Base-by-base conservation (phyloP, 108 stramenopile species). In the Aurantiochytrium sp. region DNA sequence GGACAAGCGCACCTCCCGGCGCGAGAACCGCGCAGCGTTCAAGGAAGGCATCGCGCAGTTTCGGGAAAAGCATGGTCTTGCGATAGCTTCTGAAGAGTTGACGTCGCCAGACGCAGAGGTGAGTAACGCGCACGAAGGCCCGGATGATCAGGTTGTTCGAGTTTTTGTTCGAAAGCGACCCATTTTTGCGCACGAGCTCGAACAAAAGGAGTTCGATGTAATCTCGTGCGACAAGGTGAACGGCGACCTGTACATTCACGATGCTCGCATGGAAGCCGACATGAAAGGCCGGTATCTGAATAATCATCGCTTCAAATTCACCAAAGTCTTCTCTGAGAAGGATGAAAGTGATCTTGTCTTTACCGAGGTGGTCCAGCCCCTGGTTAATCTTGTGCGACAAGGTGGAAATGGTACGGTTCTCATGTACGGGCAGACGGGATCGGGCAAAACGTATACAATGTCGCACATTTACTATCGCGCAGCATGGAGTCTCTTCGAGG, bases 181-280 rank as follows among this genome's bases (percentile, higher is more conserved):
- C 28, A 83, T 83, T 4, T 83, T 83, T 23, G 23, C 76, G 19
- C 76, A 83, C 76, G 76, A 83, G 76, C 45, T 83, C 10, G 18
- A 83, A 45, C 76, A 83, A 83, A 53, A 83, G 51, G 76, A 83
- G 51, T 83, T 83, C 3, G 76, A 83, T 23, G 76, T 83, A 6
- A 23, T 83, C 19, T 53, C 76, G 76, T 53, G 76, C 51, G 76
- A 53, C 16, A 47, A 47, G 19, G 51, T 18, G 6, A 12, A 53
- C 25, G 51, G 49, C 19, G 51, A 53, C n/a, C 51, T 83, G 49
- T 53, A n/a, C 49, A 53, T 83, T 4, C 76, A 83, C 51, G 76
- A 83, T 23, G 76, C 76, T 12, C 45, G 76, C 25, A 83, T 83
- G 76, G 76, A 53, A 12, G 76, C 76, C 14, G 76, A 83, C 51